Conservation (phyloP, 768 basidiomycete species). For the Rhizopogon roseolus region DNA sequence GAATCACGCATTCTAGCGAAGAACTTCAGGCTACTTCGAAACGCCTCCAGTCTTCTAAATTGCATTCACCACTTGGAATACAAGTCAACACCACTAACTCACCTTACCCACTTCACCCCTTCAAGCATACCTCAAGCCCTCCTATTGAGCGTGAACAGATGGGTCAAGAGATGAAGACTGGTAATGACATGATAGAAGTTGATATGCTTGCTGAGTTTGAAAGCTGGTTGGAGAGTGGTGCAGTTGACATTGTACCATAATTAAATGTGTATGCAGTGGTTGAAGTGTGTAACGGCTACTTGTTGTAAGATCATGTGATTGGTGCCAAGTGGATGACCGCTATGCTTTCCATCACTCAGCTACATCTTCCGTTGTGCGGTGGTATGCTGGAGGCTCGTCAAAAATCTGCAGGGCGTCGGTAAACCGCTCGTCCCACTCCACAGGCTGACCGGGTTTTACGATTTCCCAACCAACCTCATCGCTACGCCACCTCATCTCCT, state of each 20-base stretch:
- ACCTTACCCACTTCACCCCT: neutral
- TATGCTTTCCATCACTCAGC: too few species aligned
- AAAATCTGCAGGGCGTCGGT: constrained; percentile 57
- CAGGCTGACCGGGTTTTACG: constrained; percentile 54
- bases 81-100: neutral
- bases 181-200: constrained; percentile 12
- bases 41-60: neutral
- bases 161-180: neutral
- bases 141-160: neutral
- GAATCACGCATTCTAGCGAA: neutral
- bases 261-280: neutral
- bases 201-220: constrained; percentile 65
- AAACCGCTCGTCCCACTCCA: constrained; percentile 79
- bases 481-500: constrained; percentile 81
- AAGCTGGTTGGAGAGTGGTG: constrained; percentile 63
- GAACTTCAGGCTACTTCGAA: neutral
- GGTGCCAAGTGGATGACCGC: neutral
- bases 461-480: constrained; percentile 80
- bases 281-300: neutral
- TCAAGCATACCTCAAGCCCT: neutral
- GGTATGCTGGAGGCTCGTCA: constrained; percentile 30
- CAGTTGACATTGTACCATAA: constrained; percentile 40
- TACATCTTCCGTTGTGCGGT: neutral
- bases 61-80: neutral
- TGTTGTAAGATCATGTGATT: neutral